Conservation (phyloP, 345 rosid species). For the Erucastrum elatum region DNA sequence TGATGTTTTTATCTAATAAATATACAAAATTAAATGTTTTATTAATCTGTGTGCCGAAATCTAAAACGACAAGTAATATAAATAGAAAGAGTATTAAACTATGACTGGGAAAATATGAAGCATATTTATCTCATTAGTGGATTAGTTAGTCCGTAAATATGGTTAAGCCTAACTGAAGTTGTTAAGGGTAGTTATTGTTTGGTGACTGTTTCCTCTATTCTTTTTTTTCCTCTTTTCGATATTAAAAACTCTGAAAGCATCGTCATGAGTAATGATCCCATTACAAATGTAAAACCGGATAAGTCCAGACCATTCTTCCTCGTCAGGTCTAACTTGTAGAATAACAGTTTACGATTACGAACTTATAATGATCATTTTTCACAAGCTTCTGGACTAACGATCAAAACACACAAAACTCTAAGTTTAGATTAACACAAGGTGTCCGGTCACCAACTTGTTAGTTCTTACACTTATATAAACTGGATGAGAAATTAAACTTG, state of each 20-base stretch:
- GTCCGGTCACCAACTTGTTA: not conserved
- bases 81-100: not conserved
- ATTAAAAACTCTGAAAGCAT: not conserved
- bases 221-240: no score
- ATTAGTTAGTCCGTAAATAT: conserved; percentile 12
- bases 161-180: conserved; percentile 8
- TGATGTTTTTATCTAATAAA: no score
- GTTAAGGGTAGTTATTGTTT: conserved; percentile 4
- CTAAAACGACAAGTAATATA: no score
- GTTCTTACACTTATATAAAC: not conserved
- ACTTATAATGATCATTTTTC: not conserved
- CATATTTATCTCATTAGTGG: not conserved
- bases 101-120: not conserved
- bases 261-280: not conserved
- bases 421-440: not conserved
- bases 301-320: not conserved
- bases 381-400: not conserved
- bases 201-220: not conserved
- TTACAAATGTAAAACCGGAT: not conserved
- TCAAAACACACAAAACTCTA: not conserved
- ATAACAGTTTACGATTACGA: not conserved
- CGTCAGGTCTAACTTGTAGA: not conserved
- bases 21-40: no score
- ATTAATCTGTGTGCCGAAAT: no score
- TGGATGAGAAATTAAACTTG: not conserved